These are phyloP conservation scores for Trichoderma brevicompactum DNA, from an alignment of 2,329 filamentous ascomycete genomes.

Conservation along the genomic window DNA sequence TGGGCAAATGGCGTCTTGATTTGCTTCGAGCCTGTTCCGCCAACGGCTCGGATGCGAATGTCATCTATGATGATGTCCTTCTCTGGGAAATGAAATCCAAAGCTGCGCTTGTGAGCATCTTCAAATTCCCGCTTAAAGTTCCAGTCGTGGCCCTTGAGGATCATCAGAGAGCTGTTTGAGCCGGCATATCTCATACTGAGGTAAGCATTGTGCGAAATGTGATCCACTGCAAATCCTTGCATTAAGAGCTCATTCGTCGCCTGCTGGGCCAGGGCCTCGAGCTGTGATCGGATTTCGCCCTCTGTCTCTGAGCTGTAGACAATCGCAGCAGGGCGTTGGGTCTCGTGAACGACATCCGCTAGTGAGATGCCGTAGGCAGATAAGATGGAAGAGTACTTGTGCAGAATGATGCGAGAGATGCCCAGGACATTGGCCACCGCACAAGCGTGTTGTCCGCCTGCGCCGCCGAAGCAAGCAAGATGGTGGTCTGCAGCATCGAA, in stretches of 20 bases:
- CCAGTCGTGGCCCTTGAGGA: conserved; percentile 37
- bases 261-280: conserved; percentile 35
- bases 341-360: conserved; percentile 51
- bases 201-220: conserved; percentile 49
- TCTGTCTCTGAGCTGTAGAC: conserved; percentile 35
- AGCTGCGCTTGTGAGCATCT: conserved; percentile 73
- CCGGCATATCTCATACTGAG: conserved; percentile 51
- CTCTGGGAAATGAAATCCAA: conserved; percentile 65
- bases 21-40: conserved; percentile 31
- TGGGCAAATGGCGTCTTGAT: conserved; percentile 35
- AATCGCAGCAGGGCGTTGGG: conserved; percentile 44
- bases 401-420: conserved; percentile 49
- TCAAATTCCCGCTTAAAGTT: conserved; percentile 34
- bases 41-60: conserved; percentile 48
- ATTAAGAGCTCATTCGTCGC: conserved; percentile 33
- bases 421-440: conserved; percentile 49
- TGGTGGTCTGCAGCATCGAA: conserved; percentile 43
- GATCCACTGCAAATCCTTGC: conserved; percentile 41
- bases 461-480: conserved; percentile 45
- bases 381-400: conserved; percentile 51
- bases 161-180: conserved; percentile 48
- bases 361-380: conserved; percentile 54
- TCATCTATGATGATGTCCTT: conserved; percentile 50
- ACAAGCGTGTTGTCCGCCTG: conserved; percentile 51
- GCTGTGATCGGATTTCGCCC: conserved; percentile 32